Evolutionary conservation across 306 rosid genomes (phyloP), one percentile per base, ranked within the genome.

Genomic region (Acacia acuminata): DNA sequence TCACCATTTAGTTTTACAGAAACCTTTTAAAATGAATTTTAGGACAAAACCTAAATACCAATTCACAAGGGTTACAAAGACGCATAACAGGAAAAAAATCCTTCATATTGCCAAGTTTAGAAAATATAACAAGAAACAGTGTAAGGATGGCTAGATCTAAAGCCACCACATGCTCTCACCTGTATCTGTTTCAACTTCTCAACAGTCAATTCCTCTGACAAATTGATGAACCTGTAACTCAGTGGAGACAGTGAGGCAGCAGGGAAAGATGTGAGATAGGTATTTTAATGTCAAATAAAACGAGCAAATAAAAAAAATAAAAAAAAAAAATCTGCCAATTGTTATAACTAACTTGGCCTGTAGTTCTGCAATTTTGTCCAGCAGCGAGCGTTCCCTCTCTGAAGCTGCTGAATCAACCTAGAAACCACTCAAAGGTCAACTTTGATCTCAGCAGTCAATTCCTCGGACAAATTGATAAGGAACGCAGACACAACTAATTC

Each of bases 141-240:
- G 5, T 8, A 25, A 71, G 79, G 5, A 85, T 50, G 72, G 67
- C 7, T 25, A 55, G 74, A 73, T 48, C 76, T 56, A 20, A 34
- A 64, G 32, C 71, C 66, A 69, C 81, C 56, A 60, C 36, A 43
- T 82, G 75, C 75, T 89, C 94, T 88, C 83, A 91, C 99, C 90
- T 94, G 97, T 64, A 69, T 82, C 89, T 89, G 86, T 85, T 91
- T 94, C 69, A 85, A 87, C 93, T 91, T 92, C 91, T 96, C 98
- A 50, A 92, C 82, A 55, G 84, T 89, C 84, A 96, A 86, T 76
- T 96, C 99, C 25, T 90, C 93, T 0, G 91, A 89, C 89, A 92
- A 86, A 88, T 85, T 91, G 84, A 56, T 82, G 93, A 90, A 89
- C 91, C 99, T 96, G 94, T 70, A 86, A 78, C 53, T 79, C 55